A percentile compares a stretch with the other conserved stretches of the same genome.
These are phyloP conservation scores for Acanthamoeba sp. DNA, from an alignment of 208 protist genomes.

Conservation along the genomic window DNA sequence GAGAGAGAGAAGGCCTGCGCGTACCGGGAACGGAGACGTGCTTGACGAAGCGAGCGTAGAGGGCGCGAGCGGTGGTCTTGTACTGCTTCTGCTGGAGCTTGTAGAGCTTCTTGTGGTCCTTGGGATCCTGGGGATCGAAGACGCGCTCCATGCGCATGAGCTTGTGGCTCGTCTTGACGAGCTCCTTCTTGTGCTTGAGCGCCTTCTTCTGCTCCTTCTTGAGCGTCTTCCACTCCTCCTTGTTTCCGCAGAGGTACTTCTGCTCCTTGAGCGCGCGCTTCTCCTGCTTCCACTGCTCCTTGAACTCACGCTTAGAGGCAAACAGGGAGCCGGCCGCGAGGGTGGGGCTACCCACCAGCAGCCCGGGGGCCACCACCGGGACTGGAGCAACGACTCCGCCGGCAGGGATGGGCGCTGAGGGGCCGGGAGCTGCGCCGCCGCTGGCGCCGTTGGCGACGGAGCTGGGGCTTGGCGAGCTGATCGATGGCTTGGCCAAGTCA, in stretches of 20 bases:
- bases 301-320: constrained; percentile 12
- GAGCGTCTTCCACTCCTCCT: neutral
- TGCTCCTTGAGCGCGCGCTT: constrained; percentile 11
- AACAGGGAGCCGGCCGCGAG: neutral
- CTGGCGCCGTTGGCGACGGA: neutral
- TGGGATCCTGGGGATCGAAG: constrained; percentile 30
- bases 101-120: constrained; percentile 45
- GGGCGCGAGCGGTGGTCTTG: constrained; percentile 18
- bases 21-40: constrained; percentile 34
- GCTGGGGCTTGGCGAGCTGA: neutral
- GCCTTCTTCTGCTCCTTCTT: constrained; percentile 48
- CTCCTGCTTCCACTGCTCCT: constrained; percentile 32
- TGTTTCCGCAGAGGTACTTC: neutral
- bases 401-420: neutral
- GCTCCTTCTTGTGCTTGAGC: neutral
- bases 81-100: constrained; percentile 35
- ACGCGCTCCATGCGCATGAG: constrained; percentile 16
- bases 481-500: no score
- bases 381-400: neutral
- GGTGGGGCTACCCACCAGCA: neutral
- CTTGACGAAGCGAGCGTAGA: constrained; percentile 54
- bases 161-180: constrained; percentile 39
- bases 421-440: neutral
- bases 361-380: neutral
- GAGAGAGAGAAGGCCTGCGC: neutral